Evolutionary conservation across 345 rosid genomes (phyloP), one percentile per base, ranked within the genome.

Genomic region (Streptanthus diversifolius): DNA sequence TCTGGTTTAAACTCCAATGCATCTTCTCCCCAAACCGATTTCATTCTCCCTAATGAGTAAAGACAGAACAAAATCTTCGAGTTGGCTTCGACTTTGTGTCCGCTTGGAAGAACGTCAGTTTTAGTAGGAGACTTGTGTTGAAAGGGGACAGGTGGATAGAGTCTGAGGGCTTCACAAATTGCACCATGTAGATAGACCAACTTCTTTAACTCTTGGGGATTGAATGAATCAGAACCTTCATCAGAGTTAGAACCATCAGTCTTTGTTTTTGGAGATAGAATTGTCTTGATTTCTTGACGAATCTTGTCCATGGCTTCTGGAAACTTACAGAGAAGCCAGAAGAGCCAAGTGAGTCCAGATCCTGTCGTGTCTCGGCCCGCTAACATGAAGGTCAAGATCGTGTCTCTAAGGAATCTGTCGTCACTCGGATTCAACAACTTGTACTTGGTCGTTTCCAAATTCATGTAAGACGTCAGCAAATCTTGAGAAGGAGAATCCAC

Each of bases 301-400:
- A 88, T 80, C 58, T 70, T 85, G 8, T 14, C 44, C 44, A 79
- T 71, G 3, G 66, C 82, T 18, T 64, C 49, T 12, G 83, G 82
- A 14, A 60, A 72, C 39, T 51, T 70, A 2, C 72, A 64, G 4
- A 88, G 55, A 30, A 78, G 75, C 87, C 85, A 84, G 21, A 88
- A 86, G 64, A 88, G 71, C 88, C 88, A 86, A 15, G 81, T 56
- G 44, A 88, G 77, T 37, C 69, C 81, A 39, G 81, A 72, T 5
- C 73, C 71, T 40, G 77, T 77, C 1, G 81, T 77, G 77, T 83
- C 90, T 37, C 87, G 53, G n/a, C 93, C 89, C 6, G 89, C 90
- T 43, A 82, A 15, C 81, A 86, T 52, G 74, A 88, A 77, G 58
- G 69, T 83, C 54, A 84, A 17, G 44, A 86, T 27, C 15, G 78